A percentile compares a stretch with the other conserved stretches of the same genome.
These are phyloP conservation scores for Lanmaoa rubissima DNA, from an alignment of 768 basidiomycete species.

Conservation along the genomic window DNA sequence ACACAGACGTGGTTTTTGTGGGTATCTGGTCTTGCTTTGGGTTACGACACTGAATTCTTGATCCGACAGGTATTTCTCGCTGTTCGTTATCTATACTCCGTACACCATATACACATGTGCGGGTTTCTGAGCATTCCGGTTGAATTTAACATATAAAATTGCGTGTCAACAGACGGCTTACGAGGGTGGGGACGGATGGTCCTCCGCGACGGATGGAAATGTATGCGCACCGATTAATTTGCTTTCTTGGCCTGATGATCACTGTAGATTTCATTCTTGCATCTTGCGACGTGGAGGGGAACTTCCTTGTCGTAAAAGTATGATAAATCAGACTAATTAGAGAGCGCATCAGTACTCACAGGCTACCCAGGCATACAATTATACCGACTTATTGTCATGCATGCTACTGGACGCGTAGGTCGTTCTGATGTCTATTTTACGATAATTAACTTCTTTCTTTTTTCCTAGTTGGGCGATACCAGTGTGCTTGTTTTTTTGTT, in stretches of 20 bases:
- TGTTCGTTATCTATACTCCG: constrained; percentile 77
- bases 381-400: constrained; percentile 83
- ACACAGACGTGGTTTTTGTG: constrained; percentile 86
- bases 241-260: constrained; percentile 2
- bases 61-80: constrained; percentile 63
- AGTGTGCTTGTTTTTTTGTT: constrained; percentile 79
- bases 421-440: background rate
- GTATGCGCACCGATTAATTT: constrained; percentile 38
- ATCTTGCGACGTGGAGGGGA: constrained; percentile 82
- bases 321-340: background rate
- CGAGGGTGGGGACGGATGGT: constrained; percentile 80
- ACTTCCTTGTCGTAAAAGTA: constrained; percentile 81
- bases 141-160: background rate
- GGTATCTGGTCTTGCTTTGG: constrained; percentile 26
- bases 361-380: constrained; percentile 64
- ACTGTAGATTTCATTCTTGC: constrained; percentile 71
- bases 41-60: background rate
- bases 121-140: constrained; percentile 21
- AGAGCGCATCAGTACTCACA: background rate
- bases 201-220: constrained; percentile 82
- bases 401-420: constrained; percentile 88
- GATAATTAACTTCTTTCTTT: background rate
- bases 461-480: constrained; percentile 79
- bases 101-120: constrained; percentile 87
- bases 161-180: constrained; percentile 59